A percentile compares a stretch with the other conserved stretches of the same genome.
These are phyloP conservation scores for Aspergillus kassunensis DNA, from an alignment of 495 filamentous ascomycete genomes.

Conservation along the genomic window DNA sequence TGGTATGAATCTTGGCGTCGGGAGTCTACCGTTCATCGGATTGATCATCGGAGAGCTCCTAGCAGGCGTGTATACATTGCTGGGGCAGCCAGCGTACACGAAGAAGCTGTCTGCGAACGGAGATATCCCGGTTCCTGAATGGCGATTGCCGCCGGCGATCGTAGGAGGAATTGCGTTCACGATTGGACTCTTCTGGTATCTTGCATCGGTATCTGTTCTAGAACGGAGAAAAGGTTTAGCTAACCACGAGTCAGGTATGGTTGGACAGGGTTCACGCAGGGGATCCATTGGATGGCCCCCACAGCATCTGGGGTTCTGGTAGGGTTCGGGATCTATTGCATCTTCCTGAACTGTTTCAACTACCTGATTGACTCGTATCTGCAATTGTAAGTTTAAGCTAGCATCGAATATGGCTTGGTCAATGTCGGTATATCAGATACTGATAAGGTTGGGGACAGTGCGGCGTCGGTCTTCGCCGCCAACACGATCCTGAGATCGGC, in stretches of 20 bases:
- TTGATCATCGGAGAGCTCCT: constrained; percentile 38
- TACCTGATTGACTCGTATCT: constrained; percentile 40
- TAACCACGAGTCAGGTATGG: constrained; percentile 27
- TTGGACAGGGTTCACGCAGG: constrained; percentile 34
- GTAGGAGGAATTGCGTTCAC: constrained; percentile 47
- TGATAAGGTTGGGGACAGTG: constrained; percentile 36
- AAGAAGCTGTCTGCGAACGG: constrained; percentile 31
- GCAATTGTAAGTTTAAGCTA: constrained; percentile 64
- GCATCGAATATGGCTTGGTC: not conserved
- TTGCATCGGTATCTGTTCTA: not conserved
- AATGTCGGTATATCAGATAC: not conserved
- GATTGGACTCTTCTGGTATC: constrained; percentile 51
- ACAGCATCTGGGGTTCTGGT: constrained; percentile 31
- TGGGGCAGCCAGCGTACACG: constrained; percentile 25
- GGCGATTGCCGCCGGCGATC: constrained; percentile 42
- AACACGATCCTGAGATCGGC: constrained; percentile 84
- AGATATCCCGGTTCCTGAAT: constrained; percentile 34
- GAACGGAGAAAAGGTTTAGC: not conserved
- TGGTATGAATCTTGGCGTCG: constrained; percentile 36
- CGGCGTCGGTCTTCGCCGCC: constrained; percentile 87
- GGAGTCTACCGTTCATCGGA: constrained; percentile 37
- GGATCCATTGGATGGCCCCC: constrained; percentile 39
- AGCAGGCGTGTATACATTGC: constrained; percentile 25
- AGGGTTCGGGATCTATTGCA: constrained; percentile 34
- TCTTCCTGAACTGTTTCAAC: constrained; percentile 40